phyloP scores from a whole-genome alignment of 164 flowering plant genomes.

The Aristolochia fimbriata region DNA sequence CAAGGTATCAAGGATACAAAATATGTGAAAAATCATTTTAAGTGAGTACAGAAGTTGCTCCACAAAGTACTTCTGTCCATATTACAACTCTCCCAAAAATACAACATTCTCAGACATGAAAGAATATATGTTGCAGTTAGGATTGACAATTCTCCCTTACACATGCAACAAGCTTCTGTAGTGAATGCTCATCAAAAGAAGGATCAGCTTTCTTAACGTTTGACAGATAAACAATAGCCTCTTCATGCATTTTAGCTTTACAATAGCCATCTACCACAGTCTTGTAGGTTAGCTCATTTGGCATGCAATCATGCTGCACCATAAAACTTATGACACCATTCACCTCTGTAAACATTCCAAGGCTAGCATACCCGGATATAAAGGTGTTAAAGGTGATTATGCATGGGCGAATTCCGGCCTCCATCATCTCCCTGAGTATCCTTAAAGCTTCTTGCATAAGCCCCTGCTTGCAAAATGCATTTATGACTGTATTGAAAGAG shows the following conservation, averaged over 20 bases:
- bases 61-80: too few relatives aligned
- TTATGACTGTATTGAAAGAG: slow-evolving; percentile 85
- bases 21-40: too few relatives aligned
- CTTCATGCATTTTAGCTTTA: slow-evolving; percentile 42
- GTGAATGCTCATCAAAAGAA: slow-evolving; percentile 34
- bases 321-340: slow-evolving; percentile 58
- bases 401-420: slow-evolving; percentile 64
- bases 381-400: slow-evolving; percentile 77
- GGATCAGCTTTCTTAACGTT: slow-evolving; percentile 39
- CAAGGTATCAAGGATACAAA: too few relatives aligned
- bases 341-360: slow-evolving; percentile 51
- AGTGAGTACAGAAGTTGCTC: too few relatives aligned
- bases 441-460: slow-evolving; percentile 81
- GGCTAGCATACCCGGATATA: slow-evolving; percentile 55
- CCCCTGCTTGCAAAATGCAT: slow-evolving; percentile 81
- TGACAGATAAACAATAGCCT: slow-evolving; percentile 62
- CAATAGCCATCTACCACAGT: slow-evolving; percentile 75
- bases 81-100: too few relatives aligned
- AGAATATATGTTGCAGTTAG: slow-evolving; percentile 1
- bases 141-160: slow-evolving; percentile 25
- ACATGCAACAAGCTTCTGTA: slow-evolving; percentile 32
- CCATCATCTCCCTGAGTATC: slow-evolving; percentile 59
- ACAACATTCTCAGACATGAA: background rate
- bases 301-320: slow-evolving; percentile 62
- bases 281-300: slow-evolving; percentile 79